These are phyloP conservation scores for Paecilomyces sp. DNA, from an alignment of 2,329 filamentous ascomycete species.

Conservation along the genomic window DNA sequence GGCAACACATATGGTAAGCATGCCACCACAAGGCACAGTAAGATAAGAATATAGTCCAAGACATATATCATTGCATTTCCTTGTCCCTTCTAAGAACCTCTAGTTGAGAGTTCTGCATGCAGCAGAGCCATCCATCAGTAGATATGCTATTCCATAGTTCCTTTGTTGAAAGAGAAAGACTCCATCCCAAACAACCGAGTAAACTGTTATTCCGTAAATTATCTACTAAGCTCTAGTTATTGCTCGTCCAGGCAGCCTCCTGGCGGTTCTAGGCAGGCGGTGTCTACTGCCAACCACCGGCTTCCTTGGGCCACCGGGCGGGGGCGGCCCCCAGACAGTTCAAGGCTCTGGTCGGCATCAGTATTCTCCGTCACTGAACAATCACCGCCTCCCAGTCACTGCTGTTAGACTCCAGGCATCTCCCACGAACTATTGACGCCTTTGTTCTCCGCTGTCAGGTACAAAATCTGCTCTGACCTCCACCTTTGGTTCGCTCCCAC, in stretches of 20 bases:
- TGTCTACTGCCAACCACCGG: not conserved
- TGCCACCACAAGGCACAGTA: not conserved
- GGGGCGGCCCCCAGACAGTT: not conserved
- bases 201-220: not conserved
- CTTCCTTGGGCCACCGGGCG: not conserved
- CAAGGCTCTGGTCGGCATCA: not conserved
- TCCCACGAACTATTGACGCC: not conserved
- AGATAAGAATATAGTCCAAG: not conserved
- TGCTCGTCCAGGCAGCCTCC: not conserved
- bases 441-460: not conserved
- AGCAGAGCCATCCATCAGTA: no score
- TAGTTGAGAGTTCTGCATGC: no score
- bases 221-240: not conserved
- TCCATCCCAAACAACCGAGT: no score
- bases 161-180: no score
- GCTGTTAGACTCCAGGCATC: not conserved
- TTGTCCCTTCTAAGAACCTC: no score
- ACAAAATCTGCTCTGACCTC: slow-evolving; percentile 1
- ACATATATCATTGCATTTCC: no score
- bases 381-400: not conserved
- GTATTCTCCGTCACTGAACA: not conserved
- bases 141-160: no score
- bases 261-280: not conserved
- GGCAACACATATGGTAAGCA: not conserved
- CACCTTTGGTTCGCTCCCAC: not conserved